These are phyloP conservation scores for Phytophthora capsici DNA, from an alignment of 352 stramenopile genomes.

Conservation along the genomic window DNA sequence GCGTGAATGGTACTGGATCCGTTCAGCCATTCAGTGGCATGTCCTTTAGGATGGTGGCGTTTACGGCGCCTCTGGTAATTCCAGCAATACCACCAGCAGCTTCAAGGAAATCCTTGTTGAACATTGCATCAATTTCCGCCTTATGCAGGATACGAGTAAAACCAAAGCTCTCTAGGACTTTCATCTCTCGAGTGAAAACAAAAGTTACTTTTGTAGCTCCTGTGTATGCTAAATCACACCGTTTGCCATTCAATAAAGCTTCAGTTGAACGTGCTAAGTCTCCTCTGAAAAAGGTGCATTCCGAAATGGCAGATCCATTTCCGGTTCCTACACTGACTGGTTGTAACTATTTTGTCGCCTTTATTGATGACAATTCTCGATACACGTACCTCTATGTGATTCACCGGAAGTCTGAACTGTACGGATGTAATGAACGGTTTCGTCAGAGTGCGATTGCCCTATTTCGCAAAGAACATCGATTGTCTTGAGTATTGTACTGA, in stretches of 20 bases:
- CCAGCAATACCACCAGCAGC: no score
- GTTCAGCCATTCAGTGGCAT: no score
- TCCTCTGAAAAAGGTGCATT: slow-evolving; percentile 24
- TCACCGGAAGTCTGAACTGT: slow-evolving; percentile 4
- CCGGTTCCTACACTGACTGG: slow-evolving; percentile 11
- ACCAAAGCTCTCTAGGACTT: background rate
- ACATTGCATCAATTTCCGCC: background rate
- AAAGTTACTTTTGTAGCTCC: slow-evolving; percentile 16
- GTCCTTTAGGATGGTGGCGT: no score
- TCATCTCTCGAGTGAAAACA: background rate
- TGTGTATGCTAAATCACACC: slow-evolving; percentile 23
- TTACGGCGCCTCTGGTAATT: no score
- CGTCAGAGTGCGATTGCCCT: slow-evolving; percentile 2
- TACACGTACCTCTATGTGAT: slow-evolving; percentile 24
- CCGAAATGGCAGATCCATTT: slow-evolving; percentile 18
- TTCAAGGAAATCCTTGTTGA: no score
- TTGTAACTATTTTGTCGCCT: slow-evolving; percentile 11
- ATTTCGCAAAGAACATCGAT: background rate
- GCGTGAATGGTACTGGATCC: no score
- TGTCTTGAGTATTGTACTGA: background rate
- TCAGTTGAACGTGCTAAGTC: slow-evolving; percentile 17
- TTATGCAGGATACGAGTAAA: background rate
- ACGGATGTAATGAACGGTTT: slow-evolving; percentile 17
- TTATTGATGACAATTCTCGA: slow-evolving; percentile 5
- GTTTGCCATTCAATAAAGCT: slow-evolving; percentile 25